Base-by-base conservation (phyloP, 768 basidiomycete genomes). In the Boletus speciosus region DNA sequence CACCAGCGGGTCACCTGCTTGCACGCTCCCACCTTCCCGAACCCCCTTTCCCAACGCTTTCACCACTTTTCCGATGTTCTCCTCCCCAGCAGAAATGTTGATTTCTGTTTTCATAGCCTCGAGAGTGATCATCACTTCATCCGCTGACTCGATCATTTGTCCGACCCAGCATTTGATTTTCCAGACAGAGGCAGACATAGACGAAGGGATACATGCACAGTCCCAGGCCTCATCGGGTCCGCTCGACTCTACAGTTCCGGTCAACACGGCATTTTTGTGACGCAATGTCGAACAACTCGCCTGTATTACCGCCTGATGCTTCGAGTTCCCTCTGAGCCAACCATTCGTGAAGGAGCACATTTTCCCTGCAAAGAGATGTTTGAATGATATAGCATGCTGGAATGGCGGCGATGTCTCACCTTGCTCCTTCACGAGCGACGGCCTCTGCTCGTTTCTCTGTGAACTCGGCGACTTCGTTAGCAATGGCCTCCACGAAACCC, bases 21-120 rank as follows among this genome's bases (percentile, higher is more conserved):
- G 66, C 15, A 85, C 80, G 0, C 68, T 60, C 2, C 63, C 73
- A 1, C 83, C 81, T 49, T 76, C 78, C 35, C 60, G 61, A 8
- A 80, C 60, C 0, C 75, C 78, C 15, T 64, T 66, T 1, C 75
- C 78, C 5, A 81, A 61, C 0, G 69, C 69, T 32, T 55, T 62
- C 0, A 84, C 73, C 15, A 47, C 71, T 25, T 69, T 78, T 2
- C 81, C 81, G 1, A 81, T 61, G 47, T 76, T 74, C 9, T 68
- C 70, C 16, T 77, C 73, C 0, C 78, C 76, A 0, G 79, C 78
- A 47, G 65, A 65, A 15, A 86, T 61, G 14, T 75, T 71, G 41
- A 85, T 77, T 60, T 83, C 82, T 0, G 80, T 83, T 67, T 87
- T 86, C 85, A 85, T 86, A 1, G 84, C 81, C 65, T 84, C 82